Base-by-base conservation (phyloP, 345 rosid species). In the Pelargonium nanum region DNA sequence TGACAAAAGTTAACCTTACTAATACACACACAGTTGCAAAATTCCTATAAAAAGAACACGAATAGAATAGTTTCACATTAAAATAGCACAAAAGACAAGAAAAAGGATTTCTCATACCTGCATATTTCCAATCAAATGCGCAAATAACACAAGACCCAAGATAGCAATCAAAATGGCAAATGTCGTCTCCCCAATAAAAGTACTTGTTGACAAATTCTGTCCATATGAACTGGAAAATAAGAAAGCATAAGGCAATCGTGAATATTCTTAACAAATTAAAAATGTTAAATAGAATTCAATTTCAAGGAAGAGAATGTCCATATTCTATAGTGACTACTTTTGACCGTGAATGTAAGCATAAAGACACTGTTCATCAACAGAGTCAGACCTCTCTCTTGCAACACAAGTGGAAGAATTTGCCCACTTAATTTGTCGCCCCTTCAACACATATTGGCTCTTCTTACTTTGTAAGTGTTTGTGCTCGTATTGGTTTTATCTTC, bases 81-180 rank as follows among this genome's bases (percentile, higher is more conserved):
- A 9, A 40, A 40, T 40, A 40, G 16, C 6, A n/a, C n/a, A 12
- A 40, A 40, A 40, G 15, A 40, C 48, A 40, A 40, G 48, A 40
- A 40, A 9, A 40, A 4, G n/a, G 48, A 40, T 40, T 40, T 40
- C 48, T 40, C 48, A 40, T 86, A 87, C 98, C 89, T 89, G 96
- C 96, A 92, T 89, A 77, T 92, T 92, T 66, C 96, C 97, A 64
- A 92, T 92, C 80, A 89, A 80, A 76, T 89, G 94, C 8, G 97
- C 88, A 67, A 87, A 92, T 55, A 89, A 78, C 64, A 92, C 86
- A 62, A 89, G 97, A 72, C 96, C 97, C 71, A 85, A 61, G 65
- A 85, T 85, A 21, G 91, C 81, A 68, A 89, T 84, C 30, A 89
- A 86, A 58, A 89, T 86, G 40, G 98, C 87, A 75, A 92, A 85